These are phyloP conservation scores for Talaromyces sp. DNA, from an alignment of 2,329 filamentous ascomycete species.

Conservation along the genomic window DNA sequence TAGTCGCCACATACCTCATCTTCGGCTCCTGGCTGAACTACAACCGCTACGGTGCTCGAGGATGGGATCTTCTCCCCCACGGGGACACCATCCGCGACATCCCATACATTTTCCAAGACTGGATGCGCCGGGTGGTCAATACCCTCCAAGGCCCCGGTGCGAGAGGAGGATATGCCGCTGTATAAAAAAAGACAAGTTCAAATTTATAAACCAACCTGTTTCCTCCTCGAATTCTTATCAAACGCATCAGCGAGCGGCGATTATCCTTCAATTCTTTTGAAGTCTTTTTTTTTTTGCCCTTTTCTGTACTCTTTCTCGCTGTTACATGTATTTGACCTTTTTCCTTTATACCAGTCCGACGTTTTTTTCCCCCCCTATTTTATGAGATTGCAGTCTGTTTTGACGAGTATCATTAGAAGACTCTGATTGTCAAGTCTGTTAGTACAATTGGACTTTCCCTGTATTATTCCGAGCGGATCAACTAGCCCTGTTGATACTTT, in stretches of 20 bases:
- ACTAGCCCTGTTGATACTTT: background rate
- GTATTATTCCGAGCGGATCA: background rate
- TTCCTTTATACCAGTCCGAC: background rate
- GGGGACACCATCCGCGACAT: slow-evolving; percentile 87
- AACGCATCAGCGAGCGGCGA: background rate
- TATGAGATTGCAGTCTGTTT: background rate
- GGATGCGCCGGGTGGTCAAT: slow-evolving; percentile 70
- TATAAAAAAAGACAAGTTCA: slow-evolving; percentile 46
- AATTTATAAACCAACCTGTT: background rate
- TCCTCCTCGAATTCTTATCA: background rate
- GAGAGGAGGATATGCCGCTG: slow-evolving; percentile 89
- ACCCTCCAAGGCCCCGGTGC: slow-evolving; percentile 78
- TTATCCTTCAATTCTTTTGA: background rate
- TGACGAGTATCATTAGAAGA: background rate
- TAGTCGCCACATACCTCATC: slow-evolving; percentile 83
- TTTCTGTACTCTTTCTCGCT: background rate
- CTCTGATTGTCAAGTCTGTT: background rate
- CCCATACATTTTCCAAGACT: slow-evolving; percentile 89
- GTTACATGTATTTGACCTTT: background rate
- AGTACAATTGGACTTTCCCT: background rate
- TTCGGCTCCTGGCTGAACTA: slow-evolving; percentile 99
- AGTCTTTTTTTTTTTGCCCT: background rate
- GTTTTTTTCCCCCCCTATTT: background rate
- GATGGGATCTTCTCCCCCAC: slow-evolving; percentile 92
- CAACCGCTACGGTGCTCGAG: slow-evolving; percentile 88